These are phyloP conservation scores for Aspergillus nidulans DNA, from an alignment of 495 filamentous ascomycete species.

Conservation along the genomic window DNA sequence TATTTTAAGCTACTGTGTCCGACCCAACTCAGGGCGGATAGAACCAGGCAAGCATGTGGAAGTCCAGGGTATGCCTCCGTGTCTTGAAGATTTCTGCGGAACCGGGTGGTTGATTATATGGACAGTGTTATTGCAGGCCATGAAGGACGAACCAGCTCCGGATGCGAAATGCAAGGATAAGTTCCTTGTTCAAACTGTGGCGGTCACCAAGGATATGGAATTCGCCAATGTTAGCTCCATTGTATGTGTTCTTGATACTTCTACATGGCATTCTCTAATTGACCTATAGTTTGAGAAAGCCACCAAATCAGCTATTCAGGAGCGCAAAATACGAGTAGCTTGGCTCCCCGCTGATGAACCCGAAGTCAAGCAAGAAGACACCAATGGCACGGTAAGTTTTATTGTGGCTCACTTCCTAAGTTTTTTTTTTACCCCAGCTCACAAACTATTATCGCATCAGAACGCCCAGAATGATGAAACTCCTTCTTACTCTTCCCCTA, in stretches of 20 bases:
- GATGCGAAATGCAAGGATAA: slow-evolving; percentile 95
- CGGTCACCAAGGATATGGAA: slow-evolving; percentile 79
- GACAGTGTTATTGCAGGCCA: slow-evolving; percentile 87
- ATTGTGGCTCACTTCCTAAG: background rate
- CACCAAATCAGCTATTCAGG: slow-evolving; percentile 72
- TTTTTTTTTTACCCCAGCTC: background rate
- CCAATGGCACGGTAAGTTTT: slow-evolving; percentile 45
- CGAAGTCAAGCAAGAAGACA: slow-evolving; percentile 29
- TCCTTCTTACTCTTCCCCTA: slow-evolving; percentile 54
- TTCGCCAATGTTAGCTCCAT: slow-evolving; percentile 72
- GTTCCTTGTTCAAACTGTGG: slow-evolving; percentile 93
- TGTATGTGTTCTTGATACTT: slow-evolving; percentile 49
- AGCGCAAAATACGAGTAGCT: slow-evolving; percentile 93
- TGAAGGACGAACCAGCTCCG: slow-evolving; percentile 86
- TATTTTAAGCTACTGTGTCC: slow-evolving; percentile 83
- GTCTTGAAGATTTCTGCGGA: background rate
- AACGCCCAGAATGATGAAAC: slow-evolving; percentile 40
- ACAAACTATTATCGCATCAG: slow-evolving; percentile 12
- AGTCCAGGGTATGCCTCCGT: slow-evolving; percentile 69
- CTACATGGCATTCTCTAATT: slow-evolving; percentile 15
- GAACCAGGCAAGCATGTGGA: slow-evolving; percentile 83
- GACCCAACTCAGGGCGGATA: slow-evolving; percentile 94
- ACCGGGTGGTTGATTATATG: slow-evolving; percentile 9
- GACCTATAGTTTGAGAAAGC: slow-evolving; percentile 57
- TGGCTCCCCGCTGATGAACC: slow-evolving; percentile 62